Base-by-base conservation (phyloP, 208 protist species). In the Endotrypanum monterogeii region DNA sequence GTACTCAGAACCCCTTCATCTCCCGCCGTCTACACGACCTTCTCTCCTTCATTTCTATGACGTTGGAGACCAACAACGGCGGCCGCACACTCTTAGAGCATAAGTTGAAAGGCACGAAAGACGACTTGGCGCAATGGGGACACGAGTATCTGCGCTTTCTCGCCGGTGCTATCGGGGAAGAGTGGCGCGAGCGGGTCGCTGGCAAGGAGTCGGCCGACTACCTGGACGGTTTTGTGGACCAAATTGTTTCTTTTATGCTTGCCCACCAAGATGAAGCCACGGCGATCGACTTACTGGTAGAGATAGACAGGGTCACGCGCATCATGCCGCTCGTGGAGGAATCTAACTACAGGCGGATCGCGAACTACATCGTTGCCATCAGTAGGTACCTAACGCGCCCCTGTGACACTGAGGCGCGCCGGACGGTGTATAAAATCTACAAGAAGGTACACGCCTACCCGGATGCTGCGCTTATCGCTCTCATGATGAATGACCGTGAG, bases 111-210 rank as follows among this genome's bases (percentile, higher is more conserved):
- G 98, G 99, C 35, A 94, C 94, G n/a, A 87, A 73, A 18, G 91
- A 98, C 61, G 93, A 98, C 54, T 79, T 99, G 11, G 98, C 89
- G 7, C 60, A 87, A 50, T 99, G 99, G 99, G 99, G 99, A 9
- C 99, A 99, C 82, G 99, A 99, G 87, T 99, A 99, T 80, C 93
- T 99, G 25, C 87, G 98, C 76, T 94, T 96, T 79, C 89, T 99
- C 35, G 83, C 98, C 3, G 98, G 93, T 12, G 96, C 98, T 74
- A 93, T 99, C 54, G 94, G 86, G 23, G 88, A 89, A 16, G 97
- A 99, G 84, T 99, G 97, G 88, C 88, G 93, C 56, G 85, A 90
- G 57, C 84, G 90, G 3, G 60, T 74, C 20, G 74, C 68, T 58
- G 87, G 83, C 50, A 76, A 85, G 69, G 89, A 90, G 54, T 79